A percentile compares a stretch with the other conserved stretches of the same genome.
phyloP scores from a whole-genome alignment of 1,284 basidiomycete species.

The Moniliella sp. region DNA sequence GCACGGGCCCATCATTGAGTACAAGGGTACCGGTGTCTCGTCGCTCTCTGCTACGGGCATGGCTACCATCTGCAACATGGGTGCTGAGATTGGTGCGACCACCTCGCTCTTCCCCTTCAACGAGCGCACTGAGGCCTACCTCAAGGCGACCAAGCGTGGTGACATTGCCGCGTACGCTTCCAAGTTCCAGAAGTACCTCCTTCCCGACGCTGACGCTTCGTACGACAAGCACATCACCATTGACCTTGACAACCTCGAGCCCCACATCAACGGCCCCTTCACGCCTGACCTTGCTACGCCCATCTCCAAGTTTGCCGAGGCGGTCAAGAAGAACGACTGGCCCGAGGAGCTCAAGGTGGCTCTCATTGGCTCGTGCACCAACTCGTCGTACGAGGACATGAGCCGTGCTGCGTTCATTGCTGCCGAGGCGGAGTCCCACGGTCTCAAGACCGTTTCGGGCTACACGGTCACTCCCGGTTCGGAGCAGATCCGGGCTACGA shows the following conservation, averaged over 20 bases:
- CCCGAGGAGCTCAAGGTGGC: slow-evolving; percentile 87
- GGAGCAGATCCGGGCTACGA: slow-evolving; percentile 92
- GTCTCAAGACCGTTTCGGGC: slow-evolving; percentile 68
- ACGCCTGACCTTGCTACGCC: slow-evolving; percentile 43
- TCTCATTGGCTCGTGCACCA: slow-evolving; percentile 97
- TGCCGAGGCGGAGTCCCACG: slow-evolving; percentile 62
- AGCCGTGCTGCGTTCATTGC: slow-evolving; percentile 85
- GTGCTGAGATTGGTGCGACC: slow-evolving; percentile 96
- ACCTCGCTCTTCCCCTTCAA: slow-evolving; percentile 99
- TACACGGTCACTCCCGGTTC: slow-evolving; percentile 96
- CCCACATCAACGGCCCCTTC: slow-evolving; percentile 86
- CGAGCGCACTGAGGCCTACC: slow-evolving; percentile 72
- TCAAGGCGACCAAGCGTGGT: slow-evolving; percentile 71
- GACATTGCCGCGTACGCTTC: slow-evolving; percentile 76
- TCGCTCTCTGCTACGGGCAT: slow-evolving; percentile 94
- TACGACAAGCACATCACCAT: slow-evolving; percentile 90
- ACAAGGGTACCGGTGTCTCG: slow-evolving; percentile 51
- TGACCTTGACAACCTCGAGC: slow-evolving; percentile 85
- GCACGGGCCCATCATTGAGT: slow-evolving; percentile 35
- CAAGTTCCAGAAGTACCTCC: slow-evolving; percentile 72
- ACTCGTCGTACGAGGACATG: slow-evolving; percentile 99
- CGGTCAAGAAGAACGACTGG: slow-evolving; percentile 88
- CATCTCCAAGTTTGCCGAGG: slow-evolving; percentile 76
- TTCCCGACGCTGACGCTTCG: slow-evolving; percentile 66
- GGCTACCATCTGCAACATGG: slow-evolving; percentile 99